Conservation (phyloP, 441 rosid genomes). For the Gossypium davidsonii region DNA sequence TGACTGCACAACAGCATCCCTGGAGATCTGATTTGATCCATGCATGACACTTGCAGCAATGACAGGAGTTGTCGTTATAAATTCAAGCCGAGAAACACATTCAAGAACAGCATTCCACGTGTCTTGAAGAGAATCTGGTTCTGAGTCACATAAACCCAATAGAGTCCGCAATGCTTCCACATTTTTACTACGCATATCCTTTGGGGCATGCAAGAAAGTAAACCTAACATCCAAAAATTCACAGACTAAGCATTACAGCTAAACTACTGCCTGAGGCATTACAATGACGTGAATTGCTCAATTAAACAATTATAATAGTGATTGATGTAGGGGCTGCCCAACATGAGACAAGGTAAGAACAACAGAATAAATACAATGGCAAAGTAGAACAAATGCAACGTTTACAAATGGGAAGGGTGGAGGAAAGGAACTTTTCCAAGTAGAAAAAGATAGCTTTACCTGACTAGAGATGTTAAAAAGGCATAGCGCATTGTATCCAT, state of each 20-base stretch:
- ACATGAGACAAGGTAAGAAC: slow-evolving; percentile 1
- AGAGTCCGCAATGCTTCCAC: slow-evolving; percentile 93
- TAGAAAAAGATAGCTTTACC: slow-evolving; percentile 38
- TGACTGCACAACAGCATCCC: slow-evolving; percentile 92
- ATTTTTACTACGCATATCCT: slow-evolving; percentile 95
- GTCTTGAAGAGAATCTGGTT: slow-evolving; percentile 84
- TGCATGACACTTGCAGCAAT: slow-evolving; percentile 94
- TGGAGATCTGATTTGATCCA: slow-evolving; percentile 98
- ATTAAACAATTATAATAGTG: slow-evolving; percentile 2
- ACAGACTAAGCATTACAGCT: neutral
- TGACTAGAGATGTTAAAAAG: slow-evolving; percentile 88
- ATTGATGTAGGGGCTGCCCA: neutral
- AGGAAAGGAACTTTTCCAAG: neutral
- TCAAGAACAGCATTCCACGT: slow-evolving; percentile 99
- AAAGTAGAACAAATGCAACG: slow-evolving; percentile 2
- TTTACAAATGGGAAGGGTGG: neutral
- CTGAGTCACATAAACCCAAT: slow-evolving; percentile 71
- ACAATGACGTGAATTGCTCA: slow-evolving; percentile 5
- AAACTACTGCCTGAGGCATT: neutral
- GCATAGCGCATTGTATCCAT: slow-evolving; percentile 99
- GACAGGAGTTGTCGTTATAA: slow-evolving; percentile 82
- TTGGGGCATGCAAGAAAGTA: slow-evolving; percentile 99
- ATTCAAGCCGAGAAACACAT: slow-evolving; percentile 98
- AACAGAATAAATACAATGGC: slow-evolving; percentile 2
- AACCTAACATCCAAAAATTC: slow-evolving; percentile 51